Percentiles rank a stretch among this genome's conserved stretches.
These are phyloP conservation scores for Inonotus hispidus DNA, from an alignment of 1,284 basidiomycete species.

Conservation along the genomic window DNA sequence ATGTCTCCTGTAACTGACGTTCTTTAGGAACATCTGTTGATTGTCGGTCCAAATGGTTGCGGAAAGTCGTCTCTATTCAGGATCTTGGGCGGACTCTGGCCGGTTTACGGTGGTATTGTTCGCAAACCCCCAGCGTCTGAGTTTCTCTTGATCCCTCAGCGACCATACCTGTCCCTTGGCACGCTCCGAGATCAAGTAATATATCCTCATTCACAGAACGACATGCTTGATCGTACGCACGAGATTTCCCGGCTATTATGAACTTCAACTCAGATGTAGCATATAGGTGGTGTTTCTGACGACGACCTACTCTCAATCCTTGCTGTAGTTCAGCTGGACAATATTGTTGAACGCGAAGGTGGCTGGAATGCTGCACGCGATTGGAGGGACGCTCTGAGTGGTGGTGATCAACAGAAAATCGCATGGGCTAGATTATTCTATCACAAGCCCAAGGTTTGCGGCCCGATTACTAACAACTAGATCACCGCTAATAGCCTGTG, in stretches of 20 bases:
- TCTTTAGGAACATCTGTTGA: conserved; percentile 79
- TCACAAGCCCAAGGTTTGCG: conserved; percentile 79
- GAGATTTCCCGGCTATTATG: conserved; percentile 19
- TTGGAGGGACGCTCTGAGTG: conserved; percentile 91
- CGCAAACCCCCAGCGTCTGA: conserved; percentile 86
- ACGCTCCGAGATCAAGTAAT: conserved; percentile 92
- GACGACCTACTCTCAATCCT: conserved; percentile 73
- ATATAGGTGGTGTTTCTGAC: conserved; percentile 66
- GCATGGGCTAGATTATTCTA: conserved; percentile 98
- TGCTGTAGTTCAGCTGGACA: conserved; percentile 78
- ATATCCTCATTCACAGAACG: conserved; percentile 77
- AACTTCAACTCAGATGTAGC: conserved; percentile 19
- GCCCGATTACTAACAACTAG: background rate
- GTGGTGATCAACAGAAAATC: conserved; percentile 86
- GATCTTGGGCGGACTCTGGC: conserved; percentile 95
- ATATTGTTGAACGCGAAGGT: conserved; percentile 91
- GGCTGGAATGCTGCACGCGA: conserved; percentile 89
- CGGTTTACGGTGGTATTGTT: conserved; percentile 92
- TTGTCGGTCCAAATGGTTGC: conserved; percentile 90
- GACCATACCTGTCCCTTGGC: conserved; percentile 90
- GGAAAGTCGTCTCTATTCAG: conserved; percentile 92
- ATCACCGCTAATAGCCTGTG: background rate
- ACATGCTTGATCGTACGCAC: conserved; percentile 65
- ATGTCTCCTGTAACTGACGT: too few relatives aligned
- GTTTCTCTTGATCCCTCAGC: conserved; percentile 94